phyloP scores from a whole-genome alignment of 2,329 filamentous ascomycete genomes.

The Rutstroemia sp. region DNA sequence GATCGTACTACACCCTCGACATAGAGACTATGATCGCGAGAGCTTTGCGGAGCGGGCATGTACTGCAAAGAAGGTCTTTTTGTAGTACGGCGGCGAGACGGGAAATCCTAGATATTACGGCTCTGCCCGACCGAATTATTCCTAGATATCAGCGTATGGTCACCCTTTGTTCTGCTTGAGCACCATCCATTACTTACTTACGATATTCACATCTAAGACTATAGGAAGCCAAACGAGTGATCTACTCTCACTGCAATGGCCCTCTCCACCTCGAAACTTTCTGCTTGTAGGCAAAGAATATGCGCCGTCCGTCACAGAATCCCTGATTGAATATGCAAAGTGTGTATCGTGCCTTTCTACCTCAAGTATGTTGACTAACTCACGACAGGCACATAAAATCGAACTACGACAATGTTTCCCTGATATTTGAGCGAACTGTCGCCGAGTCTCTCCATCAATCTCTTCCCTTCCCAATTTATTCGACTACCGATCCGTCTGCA shows the following conservation, averaged over 20 bases:
- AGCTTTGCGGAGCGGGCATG: neutral
- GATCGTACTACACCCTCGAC: neutral
- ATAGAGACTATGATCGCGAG: conserved; percentile 15
- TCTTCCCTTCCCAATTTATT: conserved; percentile 69
- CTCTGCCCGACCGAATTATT: conserved; percentile 48
- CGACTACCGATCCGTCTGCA: conserved; percentile 32
- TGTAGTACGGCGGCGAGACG: conserved; percentile 38
- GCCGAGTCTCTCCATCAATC: conserved; percentile 63
- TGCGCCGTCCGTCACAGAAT: conserved; percentile 33
- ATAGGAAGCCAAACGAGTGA: conserved; percentile 50
- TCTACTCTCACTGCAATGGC: conserved; percentile 60
- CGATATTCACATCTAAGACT: conserved; percentile 30
- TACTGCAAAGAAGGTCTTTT: conserved; percentile 32
- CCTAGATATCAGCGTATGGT: conserved; percentile 55
- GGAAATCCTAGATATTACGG: conserved; percentile 43
- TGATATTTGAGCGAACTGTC: conserved; percentile 75
- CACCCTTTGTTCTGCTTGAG: conserved; percentile 17
- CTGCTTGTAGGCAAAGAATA: conserved; percentile 61
- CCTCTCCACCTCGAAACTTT: conserved; percentile 59
- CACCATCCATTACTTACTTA: neutral
- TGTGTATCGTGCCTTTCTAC: conserved; percentile 7
- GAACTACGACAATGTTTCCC: conserved; percentile 72
- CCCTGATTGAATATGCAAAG: conserved; percentile 32
- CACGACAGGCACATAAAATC: conserved; percentile 58
- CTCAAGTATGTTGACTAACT: conserved; percentile 8